Base-by-base conservation (phyloP, 768 basidiomycete species). In the Pulveroboletus sp. region DNA sequence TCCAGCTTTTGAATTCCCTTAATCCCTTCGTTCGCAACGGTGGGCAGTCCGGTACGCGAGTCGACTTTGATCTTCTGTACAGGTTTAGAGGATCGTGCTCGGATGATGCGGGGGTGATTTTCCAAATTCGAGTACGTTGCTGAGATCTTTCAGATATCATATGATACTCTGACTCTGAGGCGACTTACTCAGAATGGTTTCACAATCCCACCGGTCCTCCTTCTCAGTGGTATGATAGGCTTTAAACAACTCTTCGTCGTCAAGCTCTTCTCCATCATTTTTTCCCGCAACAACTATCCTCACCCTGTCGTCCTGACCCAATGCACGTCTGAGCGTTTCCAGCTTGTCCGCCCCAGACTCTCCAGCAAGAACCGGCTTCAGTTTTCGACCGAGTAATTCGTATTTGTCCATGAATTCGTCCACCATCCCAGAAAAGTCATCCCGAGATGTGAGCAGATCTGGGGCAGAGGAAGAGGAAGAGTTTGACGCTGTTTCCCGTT, bases 111-210 rank as follows among this genome's bases (percentile, higher is more conserved):
- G 1, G 96, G 96, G 64, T 98, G 96, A 61, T 99, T 99, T 65
- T 96, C 96, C 7, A 97, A 76, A 63, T 96, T 99, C n/a, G 92
- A 87, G 64, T 93, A 94, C 10, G 94, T 97, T 9, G 88, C 95
- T 96, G 62, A 17, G 26, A 43, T 37, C 35, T n/a, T 38, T 55
- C 57, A 53, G 51, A 39, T 55, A 44, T 16, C 40, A 12, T 23
- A 36, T 27, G 23, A 2, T 27, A 37, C 17, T 14, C 23, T 14
- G 17, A 14, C 30, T 17, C 10, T 24, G 2, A 17, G 20, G 3
- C 39, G 12, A 77, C 89, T 66, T 67, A 95, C 95, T 85, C 3
- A 99, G 73, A 32, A 99, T 88, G 2, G 93, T 96, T 68, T 99
- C 94, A 53, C 90, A 94, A 64, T 99, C 96, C 96, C 96, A 99